A percentile compares a stretch with the other conserved stretches of the same genome.
These are phyloP conservation scores for Porcisia hertigi DNA, from an alignment of 208 protist species.

Conservation along the genomic window DNA sequence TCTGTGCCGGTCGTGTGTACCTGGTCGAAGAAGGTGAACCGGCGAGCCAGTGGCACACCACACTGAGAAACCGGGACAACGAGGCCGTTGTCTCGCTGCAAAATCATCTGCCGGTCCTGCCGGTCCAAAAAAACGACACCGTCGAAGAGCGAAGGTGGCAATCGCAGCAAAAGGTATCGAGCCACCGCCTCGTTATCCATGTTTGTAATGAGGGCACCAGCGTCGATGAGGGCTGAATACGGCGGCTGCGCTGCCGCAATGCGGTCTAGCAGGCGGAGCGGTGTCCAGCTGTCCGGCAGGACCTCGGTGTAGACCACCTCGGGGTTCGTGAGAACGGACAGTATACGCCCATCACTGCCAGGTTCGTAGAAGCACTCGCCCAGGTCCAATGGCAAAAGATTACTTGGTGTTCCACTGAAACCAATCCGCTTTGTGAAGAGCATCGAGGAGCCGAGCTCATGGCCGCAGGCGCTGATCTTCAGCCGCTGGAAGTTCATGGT, in stretches of 20 bases:
- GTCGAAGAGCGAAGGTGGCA: conserved; percentile 78
- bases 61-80: conserved; percentile 90
- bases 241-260: conserved; percentile 82
- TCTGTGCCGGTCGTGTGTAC: conserved; percentile 97
- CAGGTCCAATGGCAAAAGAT: conserved; percentile 93
- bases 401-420: conserved; percentile 95
- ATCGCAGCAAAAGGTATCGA: conserved; percentile 76
- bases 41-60: conserved; percentile 85
- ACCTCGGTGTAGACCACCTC: conserved; percentile 64
- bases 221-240: conserved; percentile 94
- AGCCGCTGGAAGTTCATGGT: conserved; percentile 89
- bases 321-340: conserved; percentile 90
- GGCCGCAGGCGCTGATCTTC: conserved; percentile 95
- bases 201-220: conserved; percentile 96
- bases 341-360: conserved; percentile 92
- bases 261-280: conserved; percentile 84
- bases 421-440: conserved; percentile 93
- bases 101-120: conserved; percentile 92
- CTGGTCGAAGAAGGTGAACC: conserved; percentile 95
- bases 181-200: conserved; percentile 94
- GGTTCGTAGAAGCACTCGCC: conserved; percentile 95
- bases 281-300: conserved; percentile 86
- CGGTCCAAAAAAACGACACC: conserved; percentile 95
- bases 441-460: conserved; percentile 94
- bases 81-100: conserved; percentile 84